Evolutionary conservation across 371 early-diverging fungal genomes (phyloP).

Genomic region (Cokeromyces recurvatus): DNA sequence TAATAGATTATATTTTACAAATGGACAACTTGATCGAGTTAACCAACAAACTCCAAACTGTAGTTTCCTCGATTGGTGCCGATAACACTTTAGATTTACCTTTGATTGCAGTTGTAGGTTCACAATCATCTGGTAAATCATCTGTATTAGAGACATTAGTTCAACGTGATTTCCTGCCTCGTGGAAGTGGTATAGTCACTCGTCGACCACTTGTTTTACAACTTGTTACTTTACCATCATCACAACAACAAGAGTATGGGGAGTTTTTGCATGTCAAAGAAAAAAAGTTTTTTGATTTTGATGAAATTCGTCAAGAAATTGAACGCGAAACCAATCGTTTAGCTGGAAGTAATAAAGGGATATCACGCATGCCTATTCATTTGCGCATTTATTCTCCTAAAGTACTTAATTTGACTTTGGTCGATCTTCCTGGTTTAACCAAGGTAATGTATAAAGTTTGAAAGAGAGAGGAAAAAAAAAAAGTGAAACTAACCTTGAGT

Average conservation of each 20-base stretch:
- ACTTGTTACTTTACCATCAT: constrained; percentile 63
- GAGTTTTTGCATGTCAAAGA: constrained; percentile 78
- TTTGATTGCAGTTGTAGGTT: constrained; percentile 83
- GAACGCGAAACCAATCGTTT: constrained; percentile 84
- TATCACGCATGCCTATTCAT: constrained; percentile 83
- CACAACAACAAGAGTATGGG: constrained; percentile 46
- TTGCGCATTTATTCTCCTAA: constrained; percentile 82
- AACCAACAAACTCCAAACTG: constrained; percentile 93
- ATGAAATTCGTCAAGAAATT: constrained; percentile 85
- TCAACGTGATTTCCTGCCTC: constrained; percentile 86
- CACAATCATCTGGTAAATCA: constrained; percentile 92
- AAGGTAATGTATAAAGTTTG: constrained; percentile 50
- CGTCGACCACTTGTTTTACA: constrained; percentile 90
- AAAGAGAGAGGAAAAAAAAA: not conserved
- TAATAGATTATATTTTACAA: no score
- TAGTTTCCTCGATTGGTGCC: constrained; percentile 80
- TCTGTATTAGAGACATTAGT: constrained; percentile 91
- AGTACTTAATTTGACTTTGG: constrained; percentile 88
- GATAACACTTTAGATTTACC: constrained; percentile 85
- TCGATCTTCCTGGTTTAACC: constrained; percentile 93
- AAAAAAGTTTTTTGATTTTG: constrained; percentile 77
- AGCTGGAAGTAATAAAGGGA: constrained; percentile 86
- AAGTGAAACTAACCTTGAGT: not conserved
- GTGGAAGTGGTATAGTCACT: constrained; percentile 92
- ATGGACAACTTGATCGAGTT: constrained; percentile 74